Evolutionary conservation across 768 basidiomycete genomes (phyloP).

Genomic region (Rhizopogon vesiculosus): DNA sequence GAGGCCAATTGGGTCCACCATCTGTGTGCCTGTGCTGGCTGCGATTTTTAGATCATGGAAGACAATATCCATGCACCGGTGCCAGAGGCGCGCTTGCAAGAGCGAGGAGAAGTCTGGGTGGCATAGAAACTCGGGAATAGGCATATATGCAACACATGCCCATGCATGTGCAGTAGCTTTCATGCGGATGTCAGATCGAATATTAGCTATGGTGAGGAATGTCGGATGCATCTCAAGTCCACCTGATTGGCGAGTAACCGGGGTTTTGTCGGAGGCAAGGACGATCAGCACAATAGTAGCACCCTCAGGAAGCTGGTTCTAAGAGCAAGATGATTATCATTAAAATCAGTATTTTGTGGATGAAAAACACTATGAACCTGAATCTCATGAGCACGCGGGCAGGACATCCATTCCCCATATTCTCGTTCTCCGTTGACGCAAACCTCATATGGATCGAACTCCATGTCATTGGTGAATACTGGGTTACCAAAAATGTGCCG

Average conservation of each 20-base stretch:
- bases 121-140: neutral
- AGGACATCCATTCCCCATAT: conserved; percentile 20
- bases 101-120: neutral
- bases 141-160: conserved; percentile 1
- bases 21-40: neutral
- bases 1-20: conserved; percentile 18
- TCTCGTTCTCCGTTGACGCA: conserved; percentile 3
- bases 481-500: conserved; percentile 19
- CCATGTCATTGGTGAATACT: conserved; percentile 14
- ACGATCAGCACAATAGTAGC: conserved; percentile 25
- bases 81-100: neutral
- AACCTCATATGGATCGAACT: conserved; percentile 15
- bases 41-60: neutral
- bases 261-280: conserved; percentile 29
- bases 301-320: conserved; percentile 16
- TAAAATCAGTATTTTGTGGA: no score
- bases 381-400: conserved; percentile 11
- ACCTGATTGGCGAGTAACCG: conserved; percentile 25
- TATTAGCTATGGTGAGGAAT: conserved; percentile 25
- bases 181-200: conserved; percentile 18
- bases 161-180: conserved; percentile 1
- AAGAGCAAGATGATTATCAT: neutral
- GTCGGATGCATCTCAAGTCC: conserved; percentile 24
- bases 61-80: neutral
- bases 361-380: conserved; percentile 8